Base-by-base conservation (phyloP, 768 basidiomycete genomes). In the Suillus tomentosus region DNA sequence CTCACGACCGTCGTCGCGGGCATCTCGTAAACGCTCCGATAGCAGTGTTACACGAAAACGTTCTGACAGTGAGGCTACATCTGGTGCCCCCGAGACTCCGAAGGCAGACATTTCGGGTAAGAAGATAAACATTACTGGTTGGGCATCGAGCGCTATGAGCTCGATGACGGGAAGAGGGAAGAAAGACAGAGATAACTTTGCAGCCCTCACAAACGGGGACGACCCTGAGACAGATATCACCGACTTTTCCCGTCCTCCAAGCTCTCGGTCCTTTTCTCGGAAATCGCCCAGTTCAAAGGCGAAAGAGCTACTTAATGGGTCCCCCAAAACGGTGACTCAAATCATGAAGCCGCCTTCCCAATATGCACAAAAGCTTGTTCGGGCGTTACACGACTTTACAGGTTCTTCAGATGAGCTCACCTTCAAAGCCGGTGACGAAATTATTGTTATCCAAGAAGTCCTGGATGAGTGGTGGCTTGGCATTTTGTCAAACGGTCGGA, bases 401-500 rank as follows among this genome's bases (percentile, higher is more conserved):
- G 91, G 87, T 3, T 87, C 87, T 2, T 78, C 85, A 2, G 94
- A 95, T 68, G 95, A 96, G 74, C 79, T 97, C 43, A 83, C 83
- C 50, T 89, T 96, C 78, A 82, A 79, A 63, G 78, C 81, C 5
- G 95, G 94, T 0, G 88, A 90, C 47, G 86, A 92, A 68, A 90
- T 97, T 63, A 74, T 82, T 15, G 87, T 95, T 36, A 69, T 92
- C 36, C 87, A 87, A 40, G 93, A 96, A 73, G 91, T 95, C 1
- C 79, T 94, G 40, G 91, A 92, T 66, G 94, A 87, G 65, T 96
- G 95, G 95, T 96, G 93, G 91, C 85, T 94, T 79, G 95, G 94
- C 8, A 87, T 91, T 72, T 73, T 86, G 40, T 68, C 65, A 51
- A 77, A 83, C 62, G 92, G 91, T 2, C 81, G 80, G 66, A 86